phyloP scores from a whole-genome alignment of 139 green algal species.

The Coccomyxa sp. region DNA sequence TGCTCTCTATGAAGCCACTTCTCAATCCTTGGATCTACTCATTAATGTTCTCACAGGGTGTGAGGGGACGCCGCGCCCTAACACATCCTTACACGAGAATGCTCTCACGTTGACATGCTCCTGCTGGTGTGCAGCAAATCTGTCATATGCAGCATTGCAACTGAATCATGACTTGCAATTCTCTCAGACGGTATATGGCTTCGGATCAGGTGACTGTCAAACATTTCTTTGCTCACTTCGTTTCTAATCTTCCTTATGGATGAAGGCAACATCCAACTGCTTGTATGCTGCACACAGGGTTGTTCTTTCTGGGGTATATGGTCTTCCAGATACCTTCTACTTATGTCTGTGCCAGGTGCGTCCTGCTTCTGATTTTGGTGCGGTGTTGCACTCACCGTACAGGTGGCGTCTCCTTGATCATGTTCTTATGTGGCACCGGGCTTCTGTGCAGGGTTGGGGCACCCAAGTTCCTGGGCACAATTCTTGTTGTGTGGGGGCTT shows the following conservation, averaged over 20 bases:
- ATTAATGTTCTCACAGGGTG: neutral
- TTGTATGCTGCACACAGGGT: neutral
- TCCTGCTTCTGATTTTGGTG: too few relatives aligned
- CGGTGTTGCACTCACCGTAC: too few relatives aligned
- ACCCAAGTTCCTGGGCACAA: constrained; percentile 5
- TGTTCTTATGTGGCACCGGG: too few relatives aligned
- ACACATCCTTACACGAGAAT: neutral
- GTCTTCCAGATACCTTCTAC: constrained; percentile 6
- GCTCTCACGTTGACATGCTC: neutral
- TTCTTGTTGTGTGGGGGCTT: constrained; percentile 15
- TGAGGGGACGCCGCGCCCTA: neutral
- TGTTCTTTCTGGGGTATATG: constrained; percentile 15
- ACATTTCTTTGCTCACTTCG: neutral
- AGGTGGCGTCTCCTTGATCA: neutral
- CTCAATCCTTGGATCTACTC: too few relatives aligned
- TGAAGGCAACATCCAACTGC: too few relatives aligned
- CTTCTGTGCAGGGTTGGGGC: constrained; percentile 13
- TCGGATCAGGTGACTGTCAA: constrained; percentile 1
- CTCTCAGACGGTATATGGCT: constrained; percentile 8
- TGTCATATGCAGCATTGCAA: constrained; percentile 10
- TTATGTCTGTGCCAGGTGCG: neutral
- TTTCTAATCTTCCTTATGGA: neutral
- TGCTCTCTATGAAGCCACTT: too few relatives aligned
- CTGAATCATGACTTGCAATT: constrained; percentile 13
- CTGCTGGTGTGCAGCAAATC: constrained; percentile 8